phyloP scores from a whole-genome alignment of 352 stramenopile species.

The Globisporangium okanoganense region DNA sequence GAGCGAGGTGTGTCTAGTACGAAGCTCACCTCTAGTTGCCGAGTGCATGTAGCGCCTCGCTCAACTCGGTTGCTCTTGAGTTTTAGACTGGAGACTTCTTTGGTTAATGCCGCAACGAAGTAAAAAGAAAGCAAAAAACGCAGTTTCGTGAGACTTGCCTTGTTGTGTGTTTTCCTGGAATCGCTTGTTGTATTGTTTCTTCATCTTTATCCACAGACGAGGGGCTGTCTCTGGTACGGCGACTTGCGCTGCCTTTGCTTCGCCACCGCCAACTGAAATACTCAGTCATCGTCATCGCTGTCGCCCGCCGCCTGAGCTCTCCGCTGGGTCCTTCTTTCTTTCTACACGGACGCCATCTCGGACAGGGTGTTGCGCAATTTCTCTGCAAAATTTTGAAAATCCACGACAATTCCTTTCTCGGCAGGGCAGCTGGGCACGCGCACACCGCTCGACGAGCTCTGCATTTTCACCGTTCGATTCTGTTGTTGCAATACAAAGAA shows the following conservation, averaged over 20 bases:
- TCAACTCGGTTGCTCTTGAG: background rate
- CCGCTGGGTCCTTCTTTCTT: background rate
- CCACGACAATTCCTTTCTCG: constrained; percentile 66
- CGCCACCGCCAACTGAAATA: background rate
- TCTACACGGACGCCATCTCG: constrained; percentile 81
- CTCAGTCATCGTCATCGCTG: background rate
- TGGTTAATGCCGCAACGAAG: background rate
- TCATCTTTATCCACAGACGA: constrained; percentile 1
- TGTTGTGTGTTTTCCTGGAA: background rate
- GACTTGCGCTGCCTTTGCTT: background rate
- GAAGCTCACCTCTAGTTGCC: background rate
- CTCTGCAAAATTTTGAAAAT: constrained; percentile 79
- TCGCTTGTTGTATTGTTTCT: constrained; percentile 7
- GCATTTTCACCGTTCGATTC: constrained; percentile 84
- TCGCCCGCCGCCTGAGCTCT: background rate
- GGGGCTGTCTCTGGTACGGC: background rate
- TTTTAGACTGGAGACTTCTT: constrained; percentile 1
- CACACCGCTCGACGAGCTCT: constrained; percentile 72
- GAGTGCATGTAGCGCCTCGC: background rate
- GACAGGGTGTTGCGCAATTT: constrained; percentile 79
- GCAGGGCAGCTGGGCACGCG: constrained; percentile 71
- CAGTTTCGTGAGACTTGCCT: background rate
- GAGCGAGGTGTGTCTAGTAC: background rate
- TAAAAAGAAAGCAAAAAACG: background rate
- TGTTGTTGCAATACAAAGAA: constrained; percentile 15